These are phyloP conservation scores for Plasmodium coatneyi DNA, from an alignment of 169 alveolate species.

Conservation along the genomic window DNA sequence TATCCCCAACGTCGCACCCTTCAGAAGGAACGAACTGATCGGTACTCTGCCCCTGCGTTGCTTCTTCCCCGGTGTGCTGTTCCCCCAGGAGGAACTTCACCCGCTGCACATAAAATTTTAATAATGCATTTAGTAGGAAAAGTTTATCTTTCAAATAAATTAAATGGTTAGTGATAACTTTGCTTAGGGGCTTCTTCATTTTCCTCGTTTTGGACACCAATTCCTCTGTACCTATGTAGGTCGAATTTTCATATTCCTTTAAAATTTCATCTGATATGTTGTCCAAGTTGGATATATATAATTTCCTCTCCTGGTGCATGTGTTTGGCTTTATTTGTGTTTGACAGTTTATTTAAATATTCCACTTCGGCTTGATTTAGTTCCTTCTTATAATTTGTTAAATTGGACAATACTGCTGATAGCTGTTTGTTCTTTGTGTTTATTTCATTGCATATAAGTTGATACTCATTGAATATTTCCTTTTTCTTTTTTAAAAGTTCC, in stretches of 20 bases:
- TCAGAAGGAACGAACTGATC: neutral
- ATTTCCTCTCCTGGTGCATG: constrained; percentile 71
- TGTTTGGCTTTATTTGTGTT: constrained; percentile 65
- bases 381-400: constrained; percentile 34
- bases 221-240: constrained; percentile 33
- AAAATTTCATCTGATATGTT: constrained; percentile 58
- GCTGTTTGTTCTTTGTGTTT: constrained; percentile 14
- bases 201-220: constrained; percentile 5
- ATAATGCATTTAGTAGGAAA: constrained; percentile 3
- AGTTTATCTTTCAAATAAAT: constrained; percentile 53
- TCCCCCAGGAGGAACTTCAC: neutral
- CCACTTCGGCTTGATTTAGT: constrained; percentile 31
- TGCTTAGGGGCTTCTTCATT: constrained; percentile 42
- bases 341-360: constrained; percentile 61
- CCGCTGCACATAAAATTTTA: constrained; percentile 36
- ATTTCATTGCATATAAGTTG: constrained; percentile 49
- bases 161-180: constrained; percentile 20
- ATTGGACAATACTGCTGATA: constrained; percentile 8
- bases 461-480: constrained; percentile 34
- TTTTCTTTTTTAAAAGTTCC: constrained; percentile 32
- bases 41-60: neutral
- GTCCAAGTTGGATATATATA: constrained; percentile 33
- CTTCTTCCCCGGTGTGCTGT: neutral
- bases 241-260: constrained; percentile 32
- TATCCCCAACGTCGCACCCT: neutral